These are phyloP conservation scores for Amanita thiersii DNA, from an alignment of 768 basidiomycete genomes.

Conservation along the genomic window DNA sequence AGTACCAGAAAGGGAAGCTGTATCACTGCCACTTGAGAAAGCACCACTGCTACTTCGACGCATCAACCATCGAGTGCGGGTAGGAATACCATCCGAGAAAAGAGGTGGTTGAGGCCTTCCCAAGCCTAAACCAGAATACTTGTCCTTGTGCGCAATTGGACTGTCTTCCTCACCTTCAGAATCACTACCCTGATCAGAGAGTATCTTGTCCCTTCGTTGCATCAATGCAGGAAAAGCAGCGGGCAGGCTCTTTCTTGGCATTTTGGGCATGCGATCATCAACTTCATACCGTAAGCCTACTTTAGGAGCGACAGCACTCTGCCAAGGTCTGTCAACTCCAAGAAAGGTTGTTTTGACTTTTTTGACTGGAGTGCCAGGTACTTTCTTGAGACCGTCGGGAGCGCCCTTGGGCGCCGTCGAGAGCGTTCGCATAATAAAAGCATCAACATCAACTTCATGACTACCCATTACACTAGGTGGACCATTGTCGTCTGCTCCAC, in stretches of 20 bases:
- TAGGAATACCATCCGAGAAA: slow-evolving; percentile 18
- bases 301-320: slow-evolving; percentile 69
- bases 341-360: slow-evolving; percentile 53
- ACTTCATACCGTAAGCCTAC: slow-evolving; percentile 47
- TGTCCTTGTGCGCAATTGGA: slow-evolving; percentile 47
- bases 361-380: slow-evolving; percentile 82
- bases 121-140: slow-evolving; percentile 59
- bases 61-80: slow-evolving; percentile 54
- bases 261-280: slow-evolving; percentile 36
- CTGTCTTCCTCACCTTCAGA: slow-evolving; percentile 63
- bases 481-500: slow-evolving; percentile 30
- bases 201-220: slow-evolving; percentile 19
- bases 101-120: slow-evolving; percentile 41
- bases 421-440: slow-evolving; percentile 66
- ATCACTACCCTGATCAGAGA: slow-evolving; percentile 39
- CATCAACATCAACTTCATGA: slow-evolving; percentile 38
- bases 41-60: slow-evolving; percentile 77
- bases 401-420: slow-evolving; percentile 46
- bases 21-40: slow-evolving; percentile 71
- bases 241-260: slow-evolving; percentile 66
- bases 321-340: slow-evolving; percentile 62
- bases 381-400: slow-evolving; percentile 42
- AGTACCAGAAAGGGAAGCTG: slow-evolving; percentile 45
- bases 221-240: slow-evolving; percentile 52
- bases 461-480: background rate